Conservation (phyloP, 305 asterid species). For the Fraxinus paxiana region DNA sequence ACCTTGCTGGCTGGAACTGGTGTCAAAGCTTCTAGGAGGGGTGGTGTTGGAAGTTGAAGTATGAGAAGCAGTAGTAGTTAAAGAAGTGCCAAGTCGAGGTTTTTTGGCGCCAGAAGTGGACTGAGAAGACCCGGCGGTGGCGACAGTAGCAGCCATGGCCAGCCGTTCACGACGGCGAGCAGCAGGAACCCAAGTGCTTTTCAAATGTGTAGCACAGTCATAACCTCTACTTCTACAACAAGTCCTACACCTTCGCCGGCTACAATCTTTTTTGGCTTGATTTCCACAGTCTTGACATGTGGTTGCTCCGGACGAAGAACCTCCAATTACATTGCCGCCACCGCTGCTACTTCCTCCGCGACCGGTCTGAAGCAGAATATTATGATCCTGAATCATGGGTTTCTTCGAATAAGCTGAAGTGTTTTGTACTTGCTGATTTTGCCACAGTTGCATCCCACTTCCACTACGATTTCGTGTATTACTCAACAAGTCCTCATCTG, state of each 20-base stretch:
- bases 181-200: conserved; percentile 84
- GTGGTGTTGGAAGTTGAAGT: conserved; percentile 67
- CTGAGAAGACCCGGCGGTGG: conserved; percentile 46
- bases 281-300: conserved; percentile 72
- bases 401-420: conserved; percentile 19
- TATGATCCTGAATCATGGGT: conserved; percentile 31
- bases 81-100: conserved; percentile 52
- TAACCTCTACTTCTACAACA: conserved; percentile 67
- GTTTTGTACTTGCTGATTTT: not conserved
- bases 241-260: conserved; percentile 55
- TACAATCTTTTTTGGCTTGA: conserved; percentile 67
- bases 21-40: conserved; percentile 62
- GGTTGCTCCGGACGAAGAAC: conserved; percentile 29
- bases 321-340: conserved; percentile 12
- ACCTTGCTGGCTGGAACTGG: conserved; percentile 65
- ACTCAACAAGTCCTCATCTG: conserved; percentile 25
- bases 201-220: conserved; percentile 60
- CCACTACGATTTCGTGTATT: not conserved
- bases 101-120: conserved; percentile 62
- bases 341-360: conserved; percentile 5
- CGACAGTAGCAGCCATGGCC: conserved; percentile 20
- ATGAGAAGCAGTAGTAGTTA: conserved; percentile 55
- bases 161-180: conserved; percentile 75
- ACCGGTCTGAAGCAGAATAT: conserved; percentile 25
- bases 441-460: not conserved